Conservation (phyloP, 1,284 basidiomycete species). For the Pseudozyma sp. region DNA sequence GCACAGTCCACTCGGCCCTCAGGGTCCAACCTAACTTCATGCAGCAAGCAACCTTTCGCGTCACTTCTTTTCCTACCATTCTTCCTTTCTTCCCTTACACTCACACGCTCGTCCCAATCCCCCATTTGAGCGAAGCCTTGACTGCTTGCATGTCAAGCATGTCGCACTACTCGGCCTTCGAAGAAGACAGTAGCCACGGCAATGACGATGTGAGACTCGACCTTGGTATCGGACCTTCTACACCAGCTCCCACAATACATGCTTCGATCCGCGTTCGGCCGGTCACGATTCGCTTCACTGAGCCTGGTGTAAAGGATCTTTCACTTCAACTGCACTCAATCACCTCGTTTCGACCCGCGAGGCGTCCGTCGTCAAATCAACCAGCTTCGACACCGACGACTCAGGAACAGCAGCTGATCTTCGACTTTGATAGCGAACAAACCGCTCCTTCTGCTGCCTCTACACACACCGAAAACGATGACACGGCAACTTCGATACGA, state of each 20-base stretch:
- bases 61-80: not conserved
- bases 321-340: conserved; percentile 19
- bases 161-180: not conserved
- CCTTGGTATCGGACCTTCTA: conserved; percentile 12
- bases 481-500: not conserved
- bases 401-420: conserved; percentile 3
- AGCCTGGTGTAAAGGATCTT: conserved; percentile 35
- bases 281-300: conserved; percentile 43
- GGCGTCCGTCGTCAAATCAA: not conserved
- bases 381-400: not conserved
- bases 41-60: not conserved
- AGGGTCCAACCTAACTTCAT: conserved; percentile 10
- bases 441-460: not conserved
- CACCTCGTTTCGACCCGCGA: conserved; percentile 8
- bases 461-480: too few relatives aligned
- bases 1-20: conserved; percentile 7
- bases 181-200: not conserved
- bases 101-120: not conserved
- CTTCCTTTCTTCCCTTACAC: not conserved
- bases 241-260: not conserved
- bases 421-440: conserved; percentile 24
- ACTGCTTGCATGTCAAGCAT: not conserved
- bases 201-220: conserved; percentile 8
- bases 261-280: conserved; percentile 28
- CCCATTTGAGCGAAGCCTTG: not conserved